Conservation (phyloP, 352 stramenopile genomes). For the Globisporangium radiosum region DNA sequence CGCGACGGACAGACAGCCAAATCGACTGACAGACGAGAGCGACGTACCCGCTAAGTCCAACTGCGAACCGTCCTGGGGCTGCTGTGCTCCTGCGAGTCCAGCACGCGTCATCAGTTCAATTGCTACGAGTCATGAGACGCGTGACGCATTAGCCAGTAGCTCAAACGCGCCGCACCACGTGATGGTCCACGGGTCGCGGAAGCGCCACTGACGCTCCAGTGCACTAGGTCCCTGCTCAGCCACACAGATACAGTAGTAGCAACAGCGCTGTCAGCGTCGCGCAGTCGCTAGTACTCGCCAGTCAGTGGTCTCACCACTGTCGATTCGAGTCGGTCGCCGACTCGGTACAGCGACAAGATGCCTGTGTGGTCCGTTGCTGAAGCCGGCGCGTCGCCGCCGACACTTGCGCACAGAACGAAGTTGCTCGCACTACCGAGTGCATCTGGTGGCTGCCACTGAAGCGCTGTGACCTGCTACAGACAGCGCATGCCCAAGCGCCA, state of each 20-base stretch:
- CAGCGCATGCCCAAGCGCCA: not conserved
- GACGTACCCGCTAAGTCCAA: conserved; percentile 12
- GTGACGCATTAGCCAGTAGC: too few relatives aligned
- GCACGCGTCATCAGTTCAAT: too few relatives aligned
- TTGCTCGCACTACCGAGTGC: not conserved
- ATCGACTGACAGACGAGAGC: too few relatives aligned
- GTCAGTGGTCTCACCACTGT: not conserved
- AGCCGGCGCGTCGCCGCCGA: not conserved
- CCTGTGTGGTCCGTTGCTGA: not conserved
- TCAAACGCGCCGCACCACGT: conserved; percentile 4
- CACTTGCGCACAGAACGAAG: not conserved
- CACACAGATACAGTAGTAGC: not conserved
- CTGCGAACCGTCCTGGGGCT: conserved; percentile 2
- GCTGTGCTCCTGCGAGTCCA: conserved; percentile 6
- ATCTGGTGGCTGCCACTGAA: conserved; percentile 10
- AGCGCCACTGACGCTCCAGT: not conserved
- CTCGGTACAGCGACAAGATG: not conserved
- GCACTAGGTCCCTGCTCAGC: not conserved
- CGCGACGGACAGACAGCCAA: not conserved
- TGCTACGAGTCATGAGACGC: too few relatives aligned
- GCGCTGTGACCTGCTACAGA: conserved; percentile 9
- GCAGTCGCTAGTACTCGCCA: not conserved
- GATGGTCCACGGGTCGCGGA: conserved; percentile 9
- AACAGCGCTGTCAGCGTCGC: not conserved
- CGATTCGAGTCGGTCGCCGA: not conserved